Conservation (phyloP, 148 eudicot genomes). For the Chenopodium berlandieri region DNA sequence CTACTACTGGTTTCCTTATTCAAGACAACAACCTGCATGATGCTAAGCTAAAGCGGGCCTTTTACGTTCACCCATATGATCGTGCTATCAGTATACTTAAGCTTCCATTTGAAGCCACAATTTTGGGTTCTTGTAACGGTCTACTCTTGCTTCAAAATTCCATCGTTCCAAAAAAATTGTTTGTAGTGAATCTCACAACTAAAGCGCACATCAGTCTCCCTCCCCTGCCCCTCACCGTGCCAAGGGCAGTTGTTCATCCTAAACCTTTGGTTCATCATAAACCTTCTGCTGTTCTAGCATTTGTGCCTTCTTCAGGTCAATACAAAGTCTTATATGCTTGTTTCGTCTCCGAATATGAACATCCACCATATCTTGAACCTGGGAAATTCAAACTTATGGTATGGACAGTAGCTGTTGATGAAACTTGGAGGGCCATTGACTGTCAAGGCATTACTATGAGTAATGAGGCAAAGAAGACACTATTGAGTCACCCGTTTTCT, state of each 20-base stretch:
- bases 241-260: background rate
- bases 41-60: no score
- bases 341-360: background rate
- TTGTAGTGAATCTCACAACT: no score
- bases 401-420: conserved; percentile 2
- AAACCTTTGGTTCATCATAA: background rate
- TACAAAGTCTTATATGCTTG: background rate
- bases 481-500: background rate
- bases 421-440: conserved; percentile 3
- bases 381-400: background rate
- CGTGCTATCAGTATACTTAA: conserved; percentile 2
- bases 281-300: conserved; percentile 1
- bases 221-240: conserved; percentile 5
- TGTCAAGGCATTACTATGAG: conserved; percentile 2
- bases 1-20: background rate
- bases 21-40: background rate
- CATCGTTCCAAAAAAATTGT: background rate
- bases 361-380: no score
- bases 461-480: background rate
- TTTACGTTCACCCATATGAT: background rate
- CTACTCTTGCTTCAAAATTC: conserved; percentile 1
- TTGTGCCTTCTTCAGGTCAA: background rate
- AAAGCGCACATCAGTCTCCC: background rate
- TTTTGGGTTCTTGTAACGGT: background rate
- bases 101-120: background rate